phyloP scores from a whole-genome alignment of 768 basidiomycete species.

The Naganishia antarctica region DNA sequence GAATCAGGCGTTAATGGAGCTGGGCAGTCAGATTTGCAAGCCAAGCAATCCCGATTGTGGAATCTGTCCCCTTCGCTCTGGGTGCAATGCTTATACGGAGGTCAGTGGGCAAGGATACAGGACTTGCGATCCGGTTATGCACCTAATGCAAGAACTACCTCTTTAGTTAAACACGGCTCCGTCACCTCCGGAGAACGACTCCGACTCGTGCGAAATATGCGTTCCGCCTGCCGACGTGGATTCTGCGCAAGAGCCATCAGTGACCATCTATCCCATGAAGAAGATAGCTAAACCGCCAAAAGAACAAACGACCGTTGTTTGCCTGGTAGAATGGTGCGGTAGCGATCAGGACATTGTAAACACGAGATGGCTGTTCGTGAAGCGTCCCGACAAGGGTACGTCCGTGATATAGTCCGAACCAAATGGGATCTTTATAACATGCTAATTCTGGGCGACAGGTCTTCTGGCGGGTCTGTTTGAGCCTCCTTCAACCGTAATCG shows the following conservation, averaged over 20 bases:
- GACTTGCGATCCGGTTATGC: too few species aligned
- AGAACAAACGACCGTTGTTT: slow-evolving; percentile 78
- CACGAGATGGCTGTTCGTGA: slow-evolving; percentile 64
- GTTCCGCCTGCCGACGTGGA: slow-evolving; percentile 19
- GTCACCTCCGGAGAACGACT: slow-evolving; percentile 8
- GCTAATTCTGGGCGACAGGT: slow-evolving; percentile 54
- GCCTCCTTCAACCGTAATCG: slow-evolving; percentile 56
- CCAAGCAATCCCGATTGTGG: slow-evolving; percentile 71
- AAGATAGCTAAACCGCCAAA: slow-evolving; percentile 72
- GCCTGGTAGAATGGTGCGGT: slow-evolving; percentile 70
- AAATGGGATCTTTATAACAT: not conserved
- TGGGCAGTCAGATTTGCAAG: slow-evolving; percentile 89
- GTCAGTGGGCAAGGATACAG: slow-evolving; percentile 29
- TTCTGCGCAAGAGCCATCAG: slow-evolving; percentile 44
- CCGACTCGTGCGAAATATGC: slow-evolving; percentile 36
- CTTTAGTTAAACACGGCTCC: not conserved
- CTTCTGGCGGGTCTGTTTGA: slow-evolving; percentile 85
- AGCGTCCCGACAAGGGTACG: slow-evolving; percentile 75
- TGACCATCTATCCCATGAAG: slow-evolving; percentile 83
- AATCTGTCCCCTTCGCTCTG: slow-evolving; percentile 63
- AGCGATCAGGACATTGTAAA: slow-evolving; percentile 42
- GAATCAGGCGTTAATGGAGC: slow-evolving; percentile 81
- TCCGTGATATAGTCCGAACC: slow-evolving; percentile 4
- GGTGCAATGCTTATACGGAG: slow-evolving; percentile 64
- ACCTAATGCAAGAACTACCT: too few species aligned